Evolutionary conservation across 2,329 filamentous ascomycete species (phyloP), one percentile per base, ranked within the genome.

Genomic region (Beauveria caledonica): DNA sequence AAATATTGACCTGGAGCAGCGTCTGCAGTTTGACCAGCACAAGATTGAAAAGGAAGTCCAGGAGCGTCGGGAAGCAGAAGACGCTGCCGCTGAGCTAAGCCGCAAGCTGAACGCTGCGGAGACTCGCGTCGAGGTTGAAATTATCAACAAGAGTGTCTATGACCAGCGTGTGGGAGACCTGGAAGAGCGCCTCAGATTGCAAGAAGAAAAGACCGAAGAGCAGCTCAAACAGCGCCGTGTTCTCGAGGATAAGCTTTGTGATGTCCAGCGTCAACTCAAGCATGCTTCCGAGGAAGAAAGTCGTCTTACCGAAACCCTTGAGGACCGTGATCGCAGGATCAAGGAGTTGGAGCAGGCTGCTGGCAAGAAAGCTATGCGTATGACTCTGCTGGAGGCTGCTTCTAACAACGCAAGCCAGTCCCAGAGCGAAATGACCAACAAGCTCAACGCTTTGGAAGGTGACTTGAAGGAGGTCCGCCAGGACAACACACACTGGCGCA

Each of bases 271-370:
- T 59, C 80, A 87, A 23, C 78, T 91, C 27, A 82, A 84, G 62
- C 81, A 86, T 63, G 83, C 87, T 5, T 83, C 87, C n/a, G 86
- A 90, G 68, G 87, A 92, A 68, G 86, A 89, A 64, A 81, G 81
- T 64, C 82, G 86, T 58, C 80, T 92, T 5, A 80, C 86, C 27
- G 81, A 86, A 61, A 80, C 83, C 44, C 75, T 88, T 52, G 86
- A 90, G 46, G 86, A 91, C 66, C 86, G 83, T 65, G 84, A 90
- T n/a, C 78, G 83, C 57, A 84, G 83, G 71, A 78, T 90, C 62
- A 86, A 82, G 71, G 72, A 75, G 23, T 71, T 85, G 50, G 85
- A 89, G 68, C 79, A 86, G 61, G 68, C 76, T 7, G 75, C 77
- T 55, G 78, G 76, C 67, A 81, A 86, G 70, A 78, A 74, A 23